Percentiles rank a stretch among this genome's conserved stretches.
Evolutionary conservation across 805 yeast species (phyloP).

Genomic region (Lachancea lanzarotensis): DNA sequence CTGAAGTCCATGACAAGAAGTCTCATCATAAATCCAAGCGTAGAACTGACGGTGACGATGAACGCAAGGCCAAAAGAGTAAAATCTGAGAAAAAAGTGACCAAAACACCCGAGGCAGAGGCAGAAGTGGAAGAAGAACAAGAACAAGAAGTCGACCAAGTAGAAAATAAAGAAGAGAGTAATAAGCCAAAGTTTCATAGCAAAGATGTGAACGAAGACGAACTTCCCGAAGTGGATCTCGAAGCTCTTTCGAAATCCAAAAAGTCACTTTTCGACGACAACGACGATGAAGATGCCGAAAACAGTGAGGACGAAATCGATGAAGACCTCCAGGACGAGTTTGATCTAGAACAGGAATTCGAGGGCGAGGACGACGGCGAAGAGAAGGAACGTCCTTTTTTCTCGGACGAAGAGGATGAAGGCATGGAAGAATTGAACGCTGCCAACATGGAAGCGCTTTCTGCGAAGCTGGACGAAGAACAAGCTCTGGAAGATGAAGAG

Average conservation of each 20-base stretch:
- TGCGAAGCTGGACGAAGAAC: slow-evolving; percentile 53
- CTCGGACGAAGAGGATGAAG: slow-evolving; percentile 68
- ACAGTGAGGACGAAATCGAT: slow-evolving; percentile 15
- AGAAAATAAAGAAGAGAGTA: slow-evolving; percentile 24
- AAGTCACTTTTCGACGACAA: slow-evolving; percentile 68
- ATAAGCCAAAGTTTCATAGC: neutral
- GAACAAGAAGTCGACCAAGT: slow-evolving; percentile 22
- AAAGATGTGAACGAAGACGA: slow-evolving; percentile 15
- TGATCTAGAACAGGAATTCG: slow-evolving; percentile 54
- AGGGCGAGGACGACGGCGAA: slow-evolving; percentile 34
- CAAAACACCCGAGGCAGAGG: slow-evolving; percentile 10
- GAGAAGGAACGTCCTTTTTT: slow-evolving; percentile 58
- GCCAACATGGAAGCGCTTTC: slow-evolving; percentile 80
- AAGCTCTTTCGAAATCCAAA: slow-evolving; percentile 61
- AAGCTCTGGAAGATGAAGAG: slow-evolving; percentile 53
- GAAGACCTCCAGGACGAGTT: slow-evolving; percentile 40
- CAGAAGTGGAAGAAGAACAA: slow-evolving; percentile 7
- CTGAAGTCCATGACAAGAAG: slow-evolving; percentile 20
- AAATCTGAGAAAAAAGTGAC: slow-evolving; percentile 17
- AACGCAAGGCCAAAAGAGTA: slow-evolving; percentile 13
- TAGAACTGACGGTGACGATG: slow-evolving; percentile 12
- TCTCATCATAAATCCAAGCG: slow-evolving; percentile 18
- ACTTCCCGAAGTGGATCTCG: slow-evolving; percentile 60
- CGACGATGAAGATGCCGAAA: slow-evolving; percentile 26
- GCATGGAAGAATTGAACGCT: slow-evolving; percentile 66